Conservation (phyloP, 192 early-diverging fungal genomes). For the Spizellomyces sp. region DNA sequence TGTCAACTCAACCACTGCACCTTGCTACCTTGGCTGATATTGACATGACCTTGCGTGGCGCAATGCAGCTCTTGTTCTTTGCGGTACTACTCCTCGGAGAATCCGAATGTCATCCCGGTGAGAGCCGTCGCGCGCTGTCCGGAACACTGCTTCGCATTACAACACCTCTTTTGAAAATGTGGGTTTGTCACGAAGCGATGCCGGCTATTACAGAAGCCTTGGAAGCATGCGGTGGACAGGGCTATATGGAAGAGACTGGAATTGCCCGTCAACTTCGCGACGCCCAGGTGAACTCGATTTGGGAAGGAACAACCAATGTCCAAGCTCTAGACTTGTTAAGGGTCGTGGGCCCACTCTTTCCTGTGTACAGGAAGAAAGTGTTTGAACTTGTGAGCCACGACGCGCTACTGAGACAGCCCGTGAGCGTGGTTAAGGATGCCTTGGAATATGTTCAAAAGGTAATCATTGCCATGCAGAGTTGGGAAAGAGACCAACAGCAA, state of each 20-base stretch:
- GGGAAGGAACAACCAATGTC: conserved; percentile 78
- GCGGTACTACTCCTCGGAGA: conserved; percentile 59
- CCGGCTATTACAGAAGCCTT: conserved; percentile 56
- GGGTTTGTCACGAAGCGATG: conserved; percentile 51
- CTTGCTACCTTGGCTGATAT: conserved; percentile 57
- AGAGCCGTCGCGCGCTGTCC: conserved; percentile 21
- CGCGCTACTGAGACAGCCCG: neutral
- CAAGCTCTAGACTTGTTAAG: conserved; percentile 56
- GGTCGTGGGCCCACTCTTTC: conserved; percentile 24
- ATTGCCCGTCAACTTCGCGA: conserved; percentile 62
- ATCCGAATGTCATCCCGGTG: conserved; percentile 39
- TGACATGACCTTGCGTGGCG: conserved; percentile 55
- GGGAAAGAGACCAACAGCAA: conserved; percentile 37
- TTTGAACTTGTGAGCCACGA: neutral
- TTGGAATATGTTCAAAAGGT: neutral
- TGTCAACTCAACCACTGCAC: conserved; percentile 64
- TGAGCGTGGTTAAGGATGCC: neutral
- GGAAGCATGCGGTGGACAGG: conserved; percentile 73
- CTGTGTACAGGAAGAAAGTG: neutral
- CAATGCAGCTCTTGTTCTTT: conserved; percentile 59
- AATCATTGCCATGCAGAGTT: conserved; percentile 10
- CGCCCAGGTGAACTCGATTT: conserved; percentile 68
- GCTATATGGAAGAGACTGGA: conserved; percentile 76
- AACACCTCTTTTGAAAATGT: conserved; percentile 70
- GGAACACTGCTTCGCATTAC: conserved; percentile 58